These are phyloP conservation scores for Annulohypoxylon maeteangense DNA, from an alignment of 495 filamentous ascomycete species.

Conservation along the genomic window DNA sequence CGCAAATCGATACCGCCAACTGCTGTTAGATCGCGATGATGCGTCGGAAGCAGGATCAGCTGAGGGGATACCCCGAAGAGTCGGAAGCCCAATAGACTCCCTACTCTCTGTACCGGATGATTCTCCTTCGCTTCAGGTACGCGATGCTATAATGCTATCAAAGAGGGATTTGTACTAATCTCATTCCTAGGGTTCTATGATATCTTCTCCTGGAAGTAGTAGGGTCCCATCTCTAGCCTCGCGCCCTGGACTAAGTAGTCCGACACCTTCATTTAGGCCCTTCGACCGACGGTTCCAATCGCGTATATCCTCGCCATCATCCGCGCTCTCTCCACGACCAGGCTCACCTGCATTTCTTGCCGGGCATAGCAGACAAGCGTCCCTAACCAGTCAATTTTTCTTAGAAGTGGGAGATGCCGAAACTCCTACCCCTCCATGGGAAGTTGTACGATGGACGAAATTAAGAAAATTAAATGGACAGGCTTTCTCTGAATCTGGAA, in stretches of 20 bases:
- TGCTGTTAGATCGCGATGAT: constrained; percentile 56
- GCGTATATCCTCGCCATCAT: constrained; percentile 70
- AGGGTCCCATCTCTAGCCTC: constrained; percentile 58
- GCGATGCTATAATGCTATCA: constrained; percentile 34
- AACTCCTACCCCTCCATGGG: constrained; percentile 83
- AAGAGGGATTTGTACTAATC: constrained; percentile 45
- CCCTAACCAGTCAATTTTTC: constrained; percentile 67
- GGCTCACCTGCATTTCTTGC: constrained; percentile 82
- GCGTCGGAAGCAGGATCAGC: constrained; percentile 59
- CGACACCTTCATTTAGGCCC: constrained; percentile 85
- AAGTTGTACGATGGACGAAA: constrained; percentile 96
- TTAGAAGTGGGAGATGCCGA: constrained; percentile 69
- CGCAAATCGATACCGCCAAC: constrained; percentile 58
- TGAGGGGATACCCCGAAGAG: constrained; percentile 52
- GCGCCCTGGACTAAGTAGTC: constrained; percentile 61
- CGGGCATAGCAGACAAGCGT: constrained; percentile 81
- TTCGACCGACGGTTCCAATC: constrained; percentile 96
- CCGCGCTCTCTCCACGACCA: constrained; percentile 68
- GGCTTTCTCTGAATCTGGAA: constrained; percentile 93
- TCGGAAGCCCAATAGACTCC: constrained; percentile 61
- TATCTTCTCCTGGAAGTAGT: constrained; percentile 80
- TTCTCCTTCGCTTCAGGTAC: constrained; percentile 86
- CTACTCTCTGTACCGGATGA: constrained; percentile 83
- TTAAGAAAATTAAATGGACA: constrained; percentile 88
- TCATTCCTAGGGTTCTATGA: constrained; percentile 73